A percentile compares a stretch with the other conserved stretches of the same genome.
Conservation (phyloP, 2,329 filamentous ascomycete species). For the Xenosphaeropsis pyriputrescens region DNA sequence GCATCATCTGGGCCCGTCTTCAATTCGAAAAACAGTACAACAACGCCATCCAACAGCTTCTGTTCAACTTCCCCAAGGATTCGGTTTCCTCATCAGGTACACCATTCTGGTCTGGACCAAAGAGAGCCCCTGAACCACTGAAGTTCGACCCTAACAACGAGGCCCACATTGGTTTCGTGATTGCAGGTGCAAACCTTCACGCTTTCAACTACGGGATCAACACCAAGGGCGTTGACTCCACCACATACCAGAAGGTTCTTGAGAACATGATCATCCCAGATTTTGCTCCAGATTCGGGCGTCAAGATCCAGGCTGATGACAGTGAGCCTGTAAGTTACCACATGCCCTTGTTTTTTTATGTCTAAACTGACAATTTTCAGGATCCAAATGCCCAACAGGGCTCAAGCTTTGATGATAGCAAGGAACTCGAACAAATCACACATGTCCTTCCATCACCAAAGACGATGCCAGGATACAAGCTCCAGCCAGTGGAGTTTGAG, state of each 20-base stretch:
- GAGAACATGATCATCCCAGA: constrained; percentile 93
- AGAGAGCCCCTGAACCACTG: constrained; percentile 84
- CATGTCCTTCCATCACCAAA: constrained; percentile 64
- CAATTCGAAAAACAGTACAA: constrained; percentile 96
- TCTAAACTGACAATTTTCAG: constrained; percentile 7
- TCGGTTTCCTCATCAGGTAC: constrained; percentile 76
- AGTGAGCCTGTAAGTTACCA: constrained; percentile 58
- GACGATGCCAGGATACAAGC: constrained; percentile 72
- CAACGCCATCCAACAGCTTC: constrained; percentile 86
- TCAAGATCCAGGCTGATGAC: constrained; percentile 95
- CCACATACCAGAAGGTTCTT: constrained; percentile 64
- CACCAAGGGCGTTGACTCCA: constrained; percentile 55
- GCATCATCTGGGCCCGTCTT: constrained; percentile 85
- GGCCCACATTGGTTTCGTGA: constrained; percentile 78
- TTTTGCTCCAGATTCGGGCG: constrained; percentile 75
- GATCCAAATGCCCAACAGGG: constrained; percentile 63
- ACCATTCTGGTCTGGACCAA: constrained; percentile 95
- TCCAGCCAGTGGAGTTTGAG: constrained; percentile 89
- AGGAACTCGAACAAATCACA: constrained; percentile 61
- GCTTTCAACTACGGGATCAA: constrained; percentile 98
- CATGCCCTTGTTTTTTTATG: background rate
- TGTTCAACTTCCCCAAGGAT: constrained; percentile 97
- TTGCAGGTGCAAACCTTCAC: constrained; percentile 81
- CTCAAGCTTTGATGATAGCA: constrained; percentile 50
- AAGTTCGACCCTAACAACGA: constrained; percentile 77